Percentiles rank a stretch among this genome's conserved stretches.
phyloP scores from a whole-genome alignment of 192 early-diverging fungal species.

The Coemansia sp. region DNA sequence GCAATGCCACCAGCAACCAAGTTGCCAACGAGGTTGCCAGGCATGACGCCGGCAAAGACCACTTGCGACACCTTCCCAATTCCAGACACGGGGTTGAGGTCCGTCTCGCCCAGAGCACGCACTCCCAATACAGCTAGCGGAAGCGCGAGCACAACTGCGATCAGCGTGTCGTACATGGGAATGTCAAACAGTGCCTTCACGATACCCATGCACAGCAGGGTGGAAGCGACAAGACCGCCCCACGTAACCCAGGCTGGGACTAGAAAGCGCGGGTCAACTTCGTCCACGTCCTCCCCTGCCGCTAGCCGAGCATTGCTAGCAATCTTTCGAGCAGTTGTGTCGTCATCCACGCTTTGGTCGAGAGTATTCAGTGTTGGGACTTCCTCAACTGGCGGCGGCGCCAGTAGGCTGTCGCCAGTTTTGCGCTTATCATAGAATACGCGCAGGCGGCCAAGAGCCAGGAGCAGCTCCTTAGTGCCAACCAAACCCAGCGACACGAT shows the following conservation, averaged over 20 bases:
- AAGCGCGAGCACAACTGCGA: constrained; percentile 74
- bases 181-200: constrained; percentile 72
- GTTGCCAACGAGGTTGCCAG: constrained; percentile 73
- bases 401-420: neutral
- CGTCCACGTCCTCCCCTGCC: constrained; percentile 2
- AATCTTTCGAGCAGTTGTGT: neutral
- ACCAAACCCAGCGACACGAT: constrained; percentile 65
- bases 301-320: neutral
- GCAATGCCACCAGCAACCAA: constrained; percentile 80
- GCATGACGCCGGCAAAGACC: constrained; percentile 76
- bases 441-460: constrained; percentile 9
- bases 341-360: neutral
- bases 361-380: neutral
- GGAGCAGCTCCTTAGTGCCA: constrained; percentile 42
- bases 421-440: neutral
- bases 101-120: constrained; percentile 81
- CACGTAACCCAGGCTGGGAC: constrained; percentile 67
- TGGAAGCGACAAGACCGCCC: constrained; percentile 66
- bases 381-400: neutral
- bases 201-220: constrained; percentile 63
- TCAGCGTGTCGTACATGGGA: constrained; percentile 64
- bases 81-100: constrained; percentile 81
- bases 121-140: constrained; percentile 79
- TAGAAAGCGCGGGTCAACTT: constrained; percentile 54
- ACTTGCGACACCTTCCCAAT: constrained; percentile 88